These are phyloP conservation scores for Penicillium simplicissimum DNA, from an alignment of 495 filamentous ascomycete genomes.

Conservation along the genomic window DNA sequence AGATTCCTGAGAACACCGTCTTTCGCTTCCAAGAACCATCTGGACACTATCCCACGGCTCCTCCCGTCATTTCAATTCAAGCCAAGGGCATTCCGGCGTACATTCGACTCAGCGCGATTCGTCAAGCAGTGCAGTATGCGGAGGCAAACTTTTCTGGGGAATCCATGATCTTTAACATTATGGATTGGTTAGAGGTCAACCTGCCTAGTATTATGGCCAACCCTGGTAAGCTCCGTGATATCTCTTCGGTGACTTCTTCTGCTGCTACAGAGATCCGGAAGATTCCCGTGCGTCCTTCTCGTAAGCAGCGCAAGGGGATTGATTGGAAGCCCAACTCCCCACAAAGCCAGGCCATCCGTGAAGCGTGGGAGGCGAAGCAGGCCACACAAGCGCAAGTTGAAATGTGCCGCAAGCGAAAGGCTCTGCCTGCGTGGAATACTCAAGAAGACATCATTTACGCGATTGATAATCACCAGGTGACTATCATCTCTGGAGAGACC, in stretches of 20 bases:
- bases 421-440: slow-evolving; percentile 85
- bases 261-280: slow-evolving; percentile 23
- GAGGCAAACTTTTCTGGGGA: slow-evolving; percentile 69
- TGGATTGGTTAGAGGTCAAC: slow-evolving; percentile 86
- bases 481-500: slow-evolving; percentile 95
- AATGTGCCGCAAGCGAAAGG: slow-evolving; percentile 68
- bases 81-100: slow-evolving; percentile 77
- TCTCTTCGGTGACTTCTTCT: slow-evolving; percentile 62
- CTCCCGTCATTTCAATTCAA: slow-evolving; percentile 72
- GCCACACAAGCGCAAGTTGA: slow-evolving; percentile 59
- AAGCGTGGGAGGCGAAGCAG: slow-evolving; percentile 58
- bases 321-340: slow-evolving; percentile 39
- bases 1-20: slow-evolving; percentile 34
- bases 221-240: slow-evolving; percentile 79
- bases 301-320: slow-evolving; percentile 44
- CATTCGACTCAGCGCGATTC: slow-evolving; percentile 85
- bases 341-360: slow-evolving; percentile 44
- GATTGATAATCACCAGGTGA: slow-evolving; percentile 76
- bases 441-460: slow-evolving; percentile 72
- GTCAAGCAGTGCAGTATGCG: slow-evolving; percentile 70
- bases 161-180: slow-evolving; percentile 83
- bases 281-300: slow-evolving; percentile 51
- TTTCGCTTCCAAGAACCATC: slow-evolving; percentile 56
- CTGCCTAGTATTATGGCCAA: slow-evolving; percentile 73
- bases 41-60: slow-evolving; percentile 66